Evolutionary conservation across 345 rosid species (phyloP).

Genomic region (Xanthoceras sorbifolium): DNA sequence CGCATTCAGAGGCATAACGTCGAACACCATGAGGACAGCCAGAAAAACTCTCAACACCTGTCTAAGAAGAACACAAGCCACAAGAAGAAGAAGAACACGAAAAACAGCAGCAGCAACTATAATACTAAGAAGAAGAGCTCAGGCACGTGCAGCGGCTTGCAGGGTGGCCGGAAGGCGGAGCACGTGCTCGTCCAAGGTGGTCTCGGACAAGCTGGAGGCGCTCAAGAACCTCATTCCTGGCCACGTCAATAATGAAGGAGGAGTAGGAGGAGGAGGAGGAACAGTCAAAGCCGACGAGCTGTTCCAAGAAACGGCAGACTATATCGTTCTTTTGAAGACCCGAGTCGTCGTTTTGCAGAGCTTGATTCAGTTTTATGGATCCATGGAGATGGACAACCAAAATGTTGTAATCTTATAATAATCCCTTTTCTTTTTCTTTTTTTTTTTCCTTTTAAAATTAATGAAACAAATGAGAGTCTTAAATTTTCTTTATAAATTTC

Average conservation of each 20-base stretch:
- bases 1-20: conserved; percentile 7
- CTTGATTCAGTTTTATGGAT: conserved; percentile 65
- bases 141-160: not conserved
- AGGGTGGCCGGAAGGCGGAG: conserved; percentile 8
- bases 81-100: conserved; percentile 20
- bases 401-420: conserved; percentile 34
- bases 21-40: conserved; percentile 38
- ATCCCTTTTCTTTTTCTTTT: not conserved
- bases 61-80: conserved; percentile 22
- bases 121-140: conserved; percentile 12
- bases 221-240: conserved; percentile 72
- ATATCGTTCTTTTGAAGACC: conserved; percentile 65
- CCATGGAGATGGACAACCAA: conserved; percentile 21
- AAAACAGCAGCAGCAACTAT: not conserved
- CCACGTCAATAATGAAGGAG: not conserved
- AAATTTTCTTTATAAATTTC: too few species aligned
- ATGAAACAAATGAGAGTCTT: not conserved
- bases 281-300: conserved; percentile 45
- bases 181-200: conserved; percentile 10
- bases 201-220: conserved; percentile 68
- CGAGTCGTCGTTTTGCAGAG: conserved; percentile 68
- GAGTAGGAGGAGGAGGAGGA: conserved; percentile 17
- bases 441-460: not conserved
- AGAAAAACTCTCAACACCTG: conserved; percentile 35
- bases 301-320: conserved; percentile 83